These are phyloP conservation scores for Elongisporangium undulatum DNA, from an alignment of 352 stramenopile genomes.

Conservation along the genomic window DNA sequence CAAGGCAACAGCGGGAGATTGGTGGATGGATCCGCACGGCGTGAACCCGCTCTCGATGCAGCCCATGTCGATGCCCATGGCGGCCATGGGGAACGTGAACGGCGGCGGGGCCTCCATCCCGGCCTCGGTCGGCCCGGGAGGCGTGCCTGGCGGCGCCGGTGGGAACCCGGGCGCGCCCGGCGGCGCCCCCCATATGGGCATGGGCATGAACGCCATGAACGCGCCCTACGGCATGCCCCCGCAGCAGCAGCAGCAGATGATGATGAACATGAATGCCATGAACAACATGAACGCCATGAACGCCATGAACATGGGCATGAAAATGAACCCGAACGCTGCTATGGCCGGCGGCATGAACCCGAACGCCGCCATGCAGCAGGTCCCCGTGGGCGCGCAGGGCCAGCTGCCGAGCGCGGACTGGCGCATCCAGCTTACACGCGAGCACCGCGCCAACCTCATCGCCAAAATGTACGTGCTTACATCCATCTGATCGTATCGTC, in stretches of 20 bases:
- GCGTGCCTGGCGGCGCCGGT: slow-evolving; percentile 5
- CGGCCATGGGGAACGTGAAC: slow-evolving; percentile 7
- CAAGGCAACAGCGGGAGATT: slow-evolving; percentile 1
- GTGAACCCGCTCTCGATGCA: slow-evolving; percentile 69
- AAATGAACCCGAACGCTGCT: slow-evolving; percentile 28
- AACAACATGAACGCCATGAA: slow-evolving; percentile 51
- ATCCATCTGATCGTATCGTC: background rate
- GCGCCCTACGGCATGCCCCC: slow-evolving; percentile 31
- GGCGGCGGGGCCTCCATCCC: slow-evolving; percentile 4
- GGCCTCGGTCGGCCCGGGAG: background rate
- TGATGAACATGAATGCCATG: slow-evolving; percentile 57
- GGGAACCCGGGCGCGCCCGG: slow-evolving; percentile 20
- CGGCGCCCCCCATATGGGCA: slow-evolving; percentile 36
- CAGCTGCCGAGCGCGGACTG: slow-evolving; percentile 43
- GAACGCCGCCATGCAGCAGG: slow-evolving; percentile 14
- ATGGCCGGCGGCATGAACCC: slow-evolving; percentile 29
- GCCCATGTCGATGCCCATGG: slow-evolving; percentile 62
- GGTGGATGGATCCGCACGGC: slow-evolving; percentile 50
- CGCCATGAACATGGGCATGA: slow-evolving; percentile 47
- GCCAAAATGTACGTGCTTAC: slow-evolving; percentile 65
- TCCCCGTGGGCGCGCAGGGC: slow-evolving; percentile 19
- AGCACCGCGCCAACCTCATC: slow-evolving; percentile 81
- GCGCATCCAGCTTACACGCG: slow-evolving; percentile 76
- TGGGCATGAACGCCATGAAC: slow-evolving; percentile 46
- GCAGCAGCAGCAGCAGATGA: slow-evolving; percentile 47